Percentiles rank a stretch among this genome's conserved stretches.
Evolutionary conservation across 345 rosid species (phyloP).

Genomic region (Arabis alpina): DNA sequence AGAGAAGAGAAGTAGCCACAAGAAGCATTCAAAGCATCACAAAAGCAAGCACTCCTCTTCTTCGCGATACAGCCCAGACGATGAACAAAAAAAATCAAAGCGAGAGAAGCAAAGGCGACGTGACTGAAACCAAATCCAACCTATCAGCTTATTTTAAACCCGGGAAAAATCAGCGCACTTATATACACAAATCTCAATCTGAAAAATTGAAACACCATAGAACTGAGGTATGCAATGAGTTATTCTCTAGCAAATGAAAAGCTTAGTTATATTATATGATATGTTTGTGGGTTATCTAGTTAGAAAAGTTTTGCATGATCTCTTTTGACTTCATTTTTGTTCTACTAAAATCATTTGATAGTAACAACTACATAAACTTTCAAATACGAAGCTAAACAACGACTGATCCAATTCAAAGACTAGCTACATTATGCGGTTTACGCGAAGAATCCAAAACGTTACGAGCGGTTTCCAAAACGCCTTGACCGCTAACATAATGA

Average conservation of each 20-base stretch:
- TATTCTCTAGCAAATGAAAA: slow-evolving; percentile 9
- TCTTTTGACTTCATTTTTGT: too few species aligned
- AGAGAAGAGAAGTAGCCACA: slow-evolving; percentile 67
- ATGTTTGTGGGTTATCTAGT: too few species aligned
- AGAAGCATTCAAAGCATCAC: slow-evolving; percentile 65
- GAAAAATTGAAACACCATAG: slow-evolving; percentile 12
- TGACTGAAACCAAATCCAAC: slow-evolving; percentile 40
- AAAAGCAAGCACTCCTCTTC: slow-evolving; percentile 54
- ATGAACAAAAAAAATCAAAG: slow-evolving; percentile 47
- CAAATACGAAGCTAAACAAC: neutral
- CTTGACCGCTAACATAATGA: slow-evolving; percentile 78
- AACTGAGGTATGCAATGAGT: neutral
- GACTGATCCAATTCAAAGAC: neutral
- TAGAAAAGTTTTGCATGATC: too few species aligned
- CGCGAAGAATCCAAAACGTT: slow-evolving; percentile 52
- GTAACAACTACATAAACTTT: neutral
- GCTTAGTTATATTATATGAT: slow-evolving; percentile 13
- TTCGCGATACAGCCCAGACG: slow-evolving; percentile 43
- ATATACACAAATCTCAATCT: neutral
- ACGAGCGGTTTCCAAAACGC: slow-evolving; percentile 69
- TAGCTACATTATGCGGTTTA: neutral
- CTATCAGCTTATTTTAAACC: neutral
- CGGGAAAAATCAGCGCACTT: neutral
- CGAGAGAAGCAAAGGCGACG: slow-evolving; percentile 52
- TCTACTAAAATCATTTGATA: neutral